phyloP scores from a whole-genome alignment of 305 asterid genomes.

The Stenogyne calaminthoides region DNA sequence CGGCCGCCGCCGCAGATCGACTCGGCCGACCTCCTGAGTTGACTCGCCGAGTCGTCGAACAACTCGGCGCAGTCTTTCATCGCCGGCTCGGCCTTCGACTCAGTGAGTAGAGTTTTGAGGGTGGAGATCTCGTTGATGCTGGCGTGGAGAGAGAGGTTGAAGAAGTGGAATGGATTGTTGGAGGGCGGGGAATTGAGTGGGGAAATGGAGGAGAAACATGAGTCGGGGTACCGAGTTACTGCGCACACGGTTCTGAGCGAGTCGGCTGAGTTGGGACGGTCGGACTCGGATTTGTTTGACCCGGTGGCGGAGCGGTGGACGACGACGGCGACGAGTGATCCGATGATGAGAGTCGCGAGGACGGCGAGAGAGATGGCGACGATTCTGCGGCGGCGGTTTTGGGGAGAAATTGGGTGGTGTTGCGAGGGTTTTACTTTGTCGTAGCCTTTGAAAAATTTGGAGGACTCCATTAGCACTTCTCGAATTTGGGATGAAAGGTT shows the following conservation, averaged over 20 bases:
- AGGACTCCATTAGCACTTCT: slow-evolving; percentile 41
- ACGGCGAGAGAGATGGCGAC: slow-evolving; percentile 42
- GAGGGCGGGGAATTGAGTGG: slow-evolving; percentile 52
- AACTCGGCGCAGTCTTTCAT: slow-evolving; percentile 63
- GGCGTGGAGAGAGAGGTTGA: slow-evolving; percentile 71
- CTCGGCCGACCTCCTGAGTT: slow-evolving; percentile 57
- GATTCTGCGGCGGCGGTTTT: slow-evolving; percentile 35
- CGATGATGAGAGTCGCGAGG: slow-evolving; percentile 41
- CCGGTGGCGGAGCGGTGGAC: slow-evolving; percentile 39
- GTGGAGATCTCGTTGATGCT: slow-evolving; percentile 38
- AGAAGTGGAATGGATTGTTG: slow-evolving; percentile 58
- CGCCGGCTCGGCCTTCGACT: slow-evolving; percentile 49
- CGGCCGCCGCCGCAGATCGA: slow-evolving; percentile 44
- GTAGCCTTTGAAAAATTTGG: slow-evolving; percentile 55
- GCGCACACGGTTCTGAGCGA: slow-evolving; percentile 67
- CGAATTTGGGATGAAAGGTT: neutral
- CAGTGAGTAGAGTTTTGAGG: slow-evolving; percentile 35
- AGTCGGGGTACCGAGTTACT: slow-evolving; percentile 70
- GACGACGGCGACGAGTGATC: slow-evolving; percentile 37
- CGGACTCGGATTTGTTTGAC: slow-evolving; percentile 36
- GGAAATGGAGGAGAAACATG: slow-evolving; percentile 64
- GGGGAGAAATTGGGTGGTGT: slow-evolving; percentile 29
- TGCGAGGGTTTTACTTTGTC: slow-evolving; percentile 48
- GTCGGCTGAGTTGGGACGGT: slow-evolving; percentile 39
- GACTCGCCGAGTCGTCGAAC: slow-evolving; percentile 66